phyloP scores from a whole-genome alignment of 2,329 filamentous ascomycete species.

The Aspergillus clavatus region DNA sequence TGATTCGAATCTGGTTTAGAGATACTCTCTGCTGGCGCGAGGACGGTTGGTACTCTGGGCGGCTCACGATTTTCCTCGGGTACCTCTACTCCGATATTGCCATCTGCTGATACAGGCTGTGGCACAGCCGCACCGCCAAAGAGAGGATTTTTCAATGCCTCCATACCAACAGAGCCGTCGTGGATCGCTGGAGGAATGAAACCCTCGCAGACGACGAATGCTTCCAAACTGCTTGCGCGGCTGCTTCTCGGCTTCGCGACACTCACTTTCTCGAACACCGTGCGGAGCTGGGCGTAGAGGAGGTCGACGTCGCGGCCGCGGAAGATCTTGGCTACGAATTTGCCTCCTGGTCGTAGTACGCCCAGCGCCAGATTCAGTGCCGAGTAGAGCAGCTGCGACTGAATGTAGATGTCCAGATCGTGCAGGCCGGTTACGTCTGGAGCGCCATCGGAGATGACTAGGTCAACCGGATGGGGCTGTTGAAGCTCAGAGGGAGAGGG shows the following conservation, averaged over 20 bases:
- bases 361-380: slow-evolving; percentile 90
- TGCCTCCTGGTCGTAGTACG: slow-evolving; percentile 85
- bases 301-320: slow-evolving; percentile 91
- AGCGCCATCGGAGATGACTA: slow-evolving; percentile 91
- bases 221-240: slow-evolving; percentile 92
- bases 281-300: slow-evolving; percentile 86
- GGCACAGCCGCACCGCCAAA: slow-evolving; percentile 37
- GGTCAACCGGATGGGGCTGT: slow-evolving; percentile 74
- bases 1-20: slow-evolving; percentile 13
- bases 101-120: slow-evolving; percentile 23
- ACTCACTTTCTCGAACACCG: slow-evolving; percentile 80
- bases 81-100: slow-evolving; percentile 34
- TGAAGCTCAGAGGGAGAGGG: slow-evolving; percentile 43
- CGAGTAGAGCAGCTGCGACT: slow-evolving; percentile 90
- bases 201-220: slow-evolving; percentile 90
- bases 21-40: slow-evolving; percentile 3
- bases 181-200: slow-evolving; percentile 64
- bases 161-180: slow-evolving; percentile 45
- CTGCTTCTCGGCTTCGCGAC: slow-evolving; percentile 93
- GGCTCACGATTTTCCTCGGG: slow-evolving; percentile 41
- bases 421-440: slow-evolving; percentile 96
- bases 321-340: slow-evolving; percentile 98
- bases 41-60: slow-evolving; percentile 3
- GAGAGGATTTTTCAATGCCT: slow-evolving; percentile 34
- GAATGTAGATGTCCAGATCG: slow-evolving; percentile 96